These are phyloP conservation scores for Nicotiana attenuata DNA, from an alignment of 257 asterid genomes.

Conservation along the genomic window DNA sequence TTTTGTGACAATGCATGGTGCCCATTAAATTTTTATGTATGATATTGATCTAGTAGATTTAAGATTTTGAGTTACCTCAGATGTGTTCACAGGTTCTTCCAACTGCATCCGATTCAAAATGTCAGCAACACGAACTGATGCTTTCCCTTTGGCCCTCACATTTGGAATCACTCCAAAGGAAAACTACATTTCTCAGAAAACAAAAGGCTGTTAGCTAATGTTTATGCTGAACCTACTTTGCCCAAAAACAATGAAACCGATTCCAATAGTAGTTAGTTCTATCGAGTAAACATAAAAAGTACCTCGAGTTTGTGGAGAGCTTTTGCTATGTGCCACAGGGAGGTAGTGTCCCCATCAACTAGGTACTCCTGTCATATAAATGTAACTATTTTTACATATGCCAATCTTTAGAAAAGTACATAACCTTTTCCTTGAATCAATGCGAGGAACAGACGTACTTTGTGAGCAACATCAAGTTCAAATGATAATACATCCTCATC, in stretches of 20 bases:
- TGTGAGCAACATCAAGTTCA: slow-evolving; percentile 81
- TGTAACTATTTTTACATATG: slow-evolving; percentile 25
- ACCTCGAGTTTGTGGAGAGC: slow-evolving; percentile 95
- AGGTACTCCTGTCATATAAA: slow-evolving; percentile 54
- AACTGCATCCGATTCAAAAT: slow-evolving; percentile 82
- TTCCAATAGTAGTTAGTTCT: not conserved
- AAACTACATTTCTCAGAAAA: slow-evolving; percentile 46
- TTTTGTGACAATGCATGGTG: slow-evolving; percentile 8
- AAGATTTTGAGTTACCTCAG: slow-evolving; percentile 50
- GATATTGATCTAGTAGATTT: not conserved
- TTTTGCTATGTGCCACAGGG: slow-evolving; percentile 95
- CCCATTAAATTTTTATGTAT: not conserved
- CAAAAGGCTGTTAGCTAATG: slow-evolving; percentile 12
- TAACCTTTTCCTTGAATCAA: not conserved
- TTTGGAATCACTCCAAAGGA: slow-evolving; percentile 89
- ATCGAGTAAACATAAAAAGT: slow-evolving; percentile 1
- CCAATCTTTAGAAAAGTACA: slow-evolving; percentile 7
- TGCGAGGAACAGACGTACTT: slow-evolving; percentile 43
- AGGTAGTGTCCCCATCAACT: slow-evolving; percentile 86
- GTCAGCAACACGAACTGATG: slow-evolving; percentile 81
- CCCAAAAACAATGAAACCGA: not conserved
- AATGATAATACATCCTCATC: slow-evolving; percentile 92
- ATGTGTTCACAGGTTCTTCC: slow-evolving; percentile 78
- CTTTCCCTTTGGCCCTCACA: slow-evolving; percentile 95
- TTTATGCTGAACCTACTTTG: not conserved